These are phyloP conservation scores for Dipodascopsis uninucleata DNA, from an alignment of 805 yeast species.

Conservation along the genomic window DNA sequence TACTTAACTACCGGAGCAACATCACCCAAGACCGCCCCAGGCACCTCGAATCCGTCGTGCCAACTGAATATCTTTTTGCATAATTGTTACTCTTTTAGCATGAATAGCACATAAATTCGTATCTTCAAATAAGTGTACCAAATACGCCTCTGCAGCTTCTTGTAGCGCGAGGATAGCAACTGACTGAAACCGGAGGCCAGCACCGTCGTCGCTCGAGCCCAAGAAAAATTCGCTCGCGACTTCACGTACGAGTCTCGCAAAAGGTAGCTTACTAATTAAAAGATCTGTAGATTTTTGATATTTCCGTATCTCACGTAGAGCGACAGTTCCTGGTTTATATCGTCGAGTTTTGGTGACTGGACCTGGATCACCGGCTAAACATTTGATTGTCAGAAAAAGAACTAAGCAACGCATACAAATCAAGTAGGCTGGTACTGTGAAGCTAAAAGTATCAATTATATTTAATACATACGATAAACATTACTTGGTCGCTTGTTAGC, in stretches of 20 bases:
- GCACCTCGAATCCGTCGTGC: slow-evolving; percentile 98
- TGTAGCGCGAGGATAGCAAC: slow-evolving; percentile 97
- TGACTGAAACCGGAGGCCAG: slow-evolving; percentile 93
- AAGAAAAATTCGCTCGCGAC: slow-evolving; percentile 86
- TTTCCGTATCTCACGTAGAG: slow-evolving; percentile 94
- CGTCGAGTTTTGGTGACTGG: slow-evolving; percentile 78
- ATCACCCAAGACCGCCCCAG: slow-evolving; percentile 27
- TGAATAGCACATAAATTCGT: slow-evolving; percentile 98
- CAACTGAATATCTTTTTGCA: slow-evolving; percentile 95
- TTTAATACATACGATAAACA: slow-evolving; percentile 10
- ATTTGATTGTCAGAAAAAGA: not conserved
- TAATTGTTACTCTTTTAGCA: slow-evolving; percentile 98
- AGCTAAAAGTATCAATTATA: no score
- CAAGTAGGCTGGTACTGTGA: no score
- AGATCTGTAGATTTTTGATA: slow-evolving; percentile 95
- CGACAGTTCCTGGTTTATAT: slow-evolving; percentile 94
- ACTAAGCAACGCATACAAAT: not conserved
- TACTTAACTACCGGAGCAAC: no score
- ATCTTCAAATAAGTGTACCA: slow-evolving; percentile 94
- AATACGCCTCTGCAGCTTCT: slow-evolving; percentile 97
- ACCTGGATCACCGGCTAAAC: slow-evolving; percentile 9
- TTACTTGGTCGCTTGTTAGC: slow-evolving; percentile 3
- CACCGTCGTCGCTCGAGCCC: slow-evolving; percentile 35
- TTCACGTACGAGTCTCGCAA: slow-evolving; percentile 95
- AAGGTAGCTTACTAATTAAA: slow-evolving; percentile 92